Base-by-base conservation (phyloP, 2,329 filamentous ascomycete species). In the Penicillium corylophilum region DNA sequence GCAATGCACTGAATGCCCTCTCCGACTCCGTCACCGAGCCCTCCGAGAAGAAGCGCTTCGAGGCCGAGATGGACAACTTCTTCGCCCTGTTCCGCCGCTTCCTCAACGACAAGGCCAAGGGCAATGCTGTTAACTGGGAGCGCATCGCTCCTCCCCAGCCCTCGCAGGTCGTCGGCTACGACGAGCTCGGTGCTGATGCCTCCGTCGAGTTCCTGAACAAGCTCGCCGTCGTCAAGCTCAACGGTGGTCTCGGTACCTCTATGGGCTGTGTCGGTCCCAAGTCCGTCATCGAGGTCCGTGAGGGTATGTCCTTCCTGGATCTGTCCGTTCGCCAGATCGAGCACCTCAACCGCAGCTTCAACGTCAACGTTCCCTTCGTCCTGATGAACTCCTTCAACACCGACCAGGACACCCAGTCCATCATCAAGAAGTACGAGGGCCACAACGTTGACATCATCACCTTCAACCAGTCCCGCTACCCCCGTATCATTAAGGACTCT, bases 311-410 rank as follows among this genome's bases (percentile, higher is more conserved):
- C 66, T 99, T 99, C 87, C 84, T 99, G 64, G 94, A 99, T 78
- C 83, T 99, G 67, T 97, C 94, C 18, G 94, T 99, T 67, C 90
- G 94, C 69, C 94, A 99, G 82, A 95, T 99, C 71, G 94, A 99
- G 81, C 95, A 91, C 82, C 87, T 99, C 65, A 99, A 99, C 87
- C 89, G 92, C 75, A 97, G 91, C 61, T 97, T 96, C 81, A 84
- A 88, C 66, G 90, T 95, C 75, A 97, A 96, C 73, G 94, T 99
- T 29, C 94, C 94, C 44, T 96, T 99, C 77, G 86, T 99, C 64
- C 87, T 99, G 66, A 99, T 99, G 94, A 99, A 99, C 87, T 97
- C 94, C 50, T 99, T 99, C 89, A 99, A 99, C 85, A 99, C 94
- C 73, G 92, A 99, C 74, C 85, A 93, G 68, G 94, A 99, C 72